A percentile compares a stretch with the other conserved stretches of the same genome.
Evolutionary conservation across 2,329 filamentous ascomycete genomes (phyloP).

Genomic region (Lasiodiplodia sp.): DNA sequence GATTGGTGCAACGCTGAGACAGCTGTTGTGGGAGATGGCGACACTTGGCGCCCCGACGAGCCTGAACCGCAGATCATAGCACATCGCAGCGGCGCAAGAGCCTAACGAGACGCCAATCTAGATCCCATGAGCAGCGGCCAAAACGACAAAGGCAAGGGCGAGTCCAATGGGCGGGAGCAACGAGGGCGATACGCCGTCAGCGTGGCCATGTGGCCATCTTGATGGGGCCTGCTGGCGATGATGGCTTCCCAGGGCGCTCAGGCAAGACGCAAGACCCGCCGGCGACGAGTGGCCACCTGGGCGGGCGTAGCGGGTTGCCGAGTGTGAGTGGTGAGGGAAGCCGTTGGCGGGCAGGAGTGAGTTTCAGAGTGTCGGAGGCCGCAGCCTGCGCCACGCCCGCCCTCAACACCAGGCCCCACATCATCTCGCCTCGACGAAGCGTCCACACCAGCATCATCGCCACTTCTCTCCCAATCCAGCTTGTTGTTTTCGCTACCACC

Average conservation of each 20-base stretch:
- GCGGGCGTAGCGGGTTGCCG: background rate
- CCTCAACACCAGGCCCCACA: constrained; percentile 15
- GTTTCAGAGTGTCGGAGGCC: constrained; percentile 18
- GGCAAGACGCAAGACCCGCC: constrained; percentile 7
- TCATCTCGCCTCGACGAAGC: background rate
- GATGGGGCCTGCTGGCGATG: background rate
- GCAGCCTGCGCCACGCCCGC: background rate
- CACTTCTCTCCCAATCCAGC: background rate
- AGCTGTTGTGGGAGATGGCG: constrained; percentile 15
- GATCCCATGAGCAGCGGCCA: background rate
- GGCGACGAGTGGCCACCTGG: background rate
- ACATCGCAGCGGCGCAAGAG: constrained; percentile 3
- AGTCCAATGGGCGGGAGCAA: constrained; percentile 7
- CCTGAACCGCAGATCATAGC: constrained; percentile 15
- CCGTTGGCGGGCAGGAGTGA: background rate
- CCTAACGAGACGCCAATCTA: constrained; percentile 11
- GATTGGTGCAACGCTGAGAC: constrained; percentile 21
- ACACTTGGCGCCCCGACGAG: constrained; percentile 12
- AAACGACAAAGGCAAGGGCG: background rate
- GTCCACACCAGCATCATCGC: constrained; percentile 2
- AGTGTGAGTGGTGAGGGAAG: background rate
- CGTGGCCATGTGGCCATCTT: background rate
- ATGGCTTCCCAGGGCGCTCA: background rate
- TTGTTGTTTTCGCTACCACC: background rate
- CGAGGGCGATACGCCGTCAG: background rate